These are phyloP conservation scores for Erysimum cheiranthoides DNA, from an alignment of 345 rosid genomes.

Conservation along the genomic window DNA sequence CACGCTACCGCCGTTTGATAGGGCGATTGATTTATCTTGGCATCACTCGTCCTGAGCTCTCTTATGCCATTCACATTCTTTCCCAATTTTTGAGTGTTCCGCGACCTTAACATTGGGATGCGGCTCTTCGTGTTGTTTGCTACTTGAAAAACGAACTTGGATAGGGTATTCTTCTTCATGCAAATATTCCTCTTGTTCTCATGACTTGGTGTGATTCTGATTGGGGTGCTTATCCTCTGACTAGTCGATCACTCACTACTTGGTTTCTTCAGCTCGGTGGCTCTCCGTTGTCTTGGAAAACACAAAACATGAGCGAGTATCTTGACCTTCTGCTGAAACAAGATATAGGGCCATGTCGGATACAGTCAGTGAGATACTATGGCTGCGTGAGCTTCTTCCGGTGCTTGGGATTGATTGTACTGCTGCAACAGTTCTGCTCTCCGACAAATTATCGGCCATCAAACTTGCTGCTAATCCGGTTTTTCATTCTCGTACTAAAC, in stretches of 20 bases:
- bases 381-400: background rate
- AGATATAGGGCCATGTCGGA: background rate
- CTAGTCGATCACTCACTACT: background rate
- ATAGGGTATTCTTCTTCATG: background rate
- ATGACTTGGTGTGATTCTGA: background rate
- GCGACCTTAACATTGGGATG: background rate
- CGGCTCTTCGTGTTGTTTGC: background rate
- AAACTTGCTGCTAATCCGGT: background rate
- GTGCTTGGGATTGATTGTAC: background rate
- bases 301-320: background rate
- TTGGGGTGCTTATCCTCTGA: background rate
- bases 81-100: background rate
- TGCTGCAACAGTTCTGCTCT: background rate
- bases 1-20: too few relatives aligned
- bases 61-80: background rate
- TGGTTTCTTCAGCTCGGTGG: conserved; percentile 6
- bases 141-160: background rate
- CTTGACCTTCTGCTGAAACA: background rate
- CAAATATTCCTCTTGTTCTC: fast-evolving
- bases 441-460: background rate
- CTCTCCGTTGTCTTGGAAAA: background rate
- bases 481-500: background rate
- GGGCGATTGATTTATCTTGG: too few relatives aligned
- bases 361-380: background rate
- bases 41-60: background rate